phyloP scores from a whole-genome alignment of 805 yeast species.

The Yamadazyma sp. region DNA sequence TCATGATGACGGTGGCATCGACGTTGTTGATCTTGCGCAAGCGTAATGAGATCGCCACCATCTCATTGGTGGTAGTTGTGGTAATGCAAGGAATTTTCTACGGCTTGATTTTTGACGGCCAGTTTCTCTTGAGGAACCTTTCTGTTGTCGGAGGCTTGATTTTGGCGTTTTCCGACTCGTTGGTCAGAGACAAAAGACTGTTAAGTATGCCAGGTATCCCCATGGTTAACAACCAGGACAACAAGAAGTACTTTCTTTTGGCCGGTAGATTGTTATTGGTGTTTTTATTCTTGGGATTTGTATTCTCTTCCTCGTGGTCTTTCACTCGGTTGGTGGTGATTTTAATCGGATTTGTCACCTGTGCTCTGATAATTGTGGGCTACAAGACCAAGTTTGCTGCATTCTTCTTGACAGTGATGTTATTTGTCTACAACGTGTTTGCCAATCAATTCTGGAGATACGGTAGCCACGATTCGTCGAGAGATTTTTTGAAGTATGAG shows the following conservation, averaged over 20 bases:
- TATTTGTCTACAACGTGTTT: slow-evolving; percentile 72
- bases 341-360: slow-evolving; percentile 65
- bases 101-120: slow-evolving; percentile 79
- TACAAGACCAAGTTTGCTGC: slow-evolving; percentile 92
- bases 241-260: slow-evolving; percentile 75
- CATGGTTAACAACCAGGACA: slow-evolving; percentile 66
- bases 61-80: slow-evolving; percentile 67
- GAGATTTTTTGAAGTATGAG: slow-evolving; percentile 90
- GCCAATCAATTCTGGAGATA: slow-evolving; percentile 89
- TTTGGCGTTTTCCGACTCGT: slow-evolving; percentile 81
- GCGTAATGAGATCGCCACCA: slow-evolving; percentile 67
- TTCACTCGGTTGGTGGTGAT: slow-evolving; percentile 62
- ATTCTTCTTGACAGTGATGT: slow-evolving; percentile 60
- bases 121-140: slow-evolving; percentile 81
- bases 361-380: slow-evolving; percentile 82
- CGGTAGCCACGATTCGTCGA: slow-evolving; percentile 65
- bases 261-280: slow-evolving; percentile 88
- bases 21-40: slow-evolving; percentile 67
- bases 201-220: slow-evolving; percentile 75
- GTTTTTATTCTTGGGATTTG: slow-evolving; percentile 80
- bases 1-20: slow-evolving; percentile 73
- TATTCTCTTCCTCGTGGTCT: slow-evolving; percentile 74
- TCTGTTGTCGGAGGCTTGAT: slow-evolving; percentile 91
- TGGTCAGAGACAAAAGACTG: slow-evolving; percentile 71
- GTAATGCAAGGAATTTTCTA: slow-evolving; percentile 82